These are phyloP conservation scores for Musa balbisiana DNA, from an alignment of 202 grass and related monocot genomes.

Conservation along the genomic window DNA sequence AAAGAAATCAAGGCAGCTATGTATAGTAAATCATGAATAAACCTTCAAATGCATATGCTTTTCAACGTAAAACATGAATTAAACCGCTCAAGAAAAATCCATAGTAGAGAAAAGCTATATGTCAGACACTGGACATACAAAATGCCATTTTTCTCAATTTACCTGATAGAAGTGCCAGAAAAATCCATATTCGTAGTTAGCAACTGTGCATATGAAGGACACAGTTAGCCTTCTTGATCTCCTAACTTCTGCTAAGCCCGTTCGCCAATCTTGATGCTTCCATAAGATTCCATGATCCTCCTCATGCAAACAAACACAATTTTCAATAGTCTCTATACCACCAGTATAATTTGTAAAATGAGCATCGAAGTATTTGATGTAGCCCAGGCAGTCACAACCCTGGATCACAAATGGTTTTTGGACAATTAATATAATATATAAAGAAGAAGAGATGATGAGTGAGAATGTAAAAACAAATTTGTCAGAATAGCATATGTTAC, in stretches of 20 bases:
- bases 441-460: not conserved
- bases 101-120: too few relatives aligned
- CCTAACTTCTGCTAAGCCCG: constrained; percentile 14
- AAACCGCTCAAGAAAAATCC: too few relatives aligned
- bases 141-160: not conserved
- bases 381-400: constrained; percentile 98
- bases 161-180: constrained; percentile 25
- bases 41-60: too few relatives aligned
- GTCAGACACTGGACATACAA: not conserved
- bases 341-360: constrained; percentile 99
- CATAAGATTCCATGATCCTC: constrained; percentile 26
- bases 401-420: constrained; percentile 11
- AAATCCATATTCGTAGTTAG: constrained; percentile 25
- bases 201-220: constrained; percentile 17
- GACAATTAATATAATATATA: not conserved
- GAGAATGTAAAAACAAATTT: not conserved
- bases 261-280: constrained; percentile 21
- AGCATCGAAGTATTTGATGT: constrained; percentile 98
- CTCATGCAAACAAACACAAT: constrained; percentile 20
- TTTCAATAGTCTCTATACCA: constrained; percentile 63
- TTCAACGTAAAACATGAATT: too few relatives aligned
- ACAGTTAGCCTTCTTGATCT: constrained; percentile 25
- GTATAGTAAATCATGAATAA: too few relatives aligned
- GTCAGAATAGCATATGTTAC: constrained; percentile 18
- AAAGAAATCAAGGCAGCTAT: too few relatives aligned